These are phyloP conservation scores for Chlorella sp. DNA, from an alignment of 139 green algal genomes.

Conservation along the genomic window DNA sequence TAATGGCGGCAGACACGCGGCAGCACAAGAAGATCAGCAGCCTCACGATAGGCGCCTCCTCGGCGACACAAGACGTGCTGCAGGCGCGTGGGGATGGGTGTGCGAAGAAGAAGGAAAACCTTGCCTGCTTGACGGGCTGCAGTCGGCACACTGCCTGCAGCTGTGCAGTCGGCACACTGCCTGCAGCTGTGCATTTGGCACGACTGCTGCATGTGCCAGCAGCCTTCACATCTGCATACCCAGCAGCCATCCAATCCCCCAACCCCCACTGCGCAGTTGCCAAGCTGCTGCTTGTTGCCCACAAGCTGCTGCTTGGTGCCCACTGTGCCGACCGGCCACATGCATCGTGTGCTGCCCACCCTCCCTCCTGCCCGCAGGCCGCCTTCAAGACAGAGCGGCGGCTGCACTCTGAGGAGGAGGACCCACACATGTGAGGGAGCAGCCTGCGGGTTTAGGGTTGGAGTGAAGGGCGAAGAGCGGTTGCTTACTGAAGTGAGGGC, in stretches of 20 bases:
- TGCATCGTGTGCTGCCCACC: too few species aligned
- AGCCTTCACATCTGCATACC: too few species aligned
- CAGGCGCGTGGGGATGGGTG: not conserved
- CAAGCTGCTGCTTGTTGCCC: not conserved
- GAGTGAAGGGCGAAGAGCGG: too few species aligned
- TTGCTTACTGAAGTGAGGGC: too few species aligned
- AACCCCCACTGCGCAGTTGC: not conserved
- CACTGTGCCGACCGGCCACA: not conserved
- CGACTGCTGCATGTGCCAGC: too few species aligned
- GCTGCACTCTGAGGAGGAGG: conserved; percentile 40
- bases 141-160: too few species aligned
- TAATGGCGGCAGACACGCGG: conserved; percentile 18
- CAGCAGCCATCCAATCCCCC: not conserved
- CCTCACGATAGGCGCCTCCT: not conserved
- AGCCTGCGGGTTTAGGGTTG: too few species aligned
- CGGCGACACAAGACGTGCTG: conserved; percentile 31
- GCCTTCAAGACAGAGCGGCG: conserved; percentile 58
- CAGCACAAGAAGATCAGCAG: conserved; percentile 18
- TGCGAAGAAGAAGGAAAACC: too few species aligned
- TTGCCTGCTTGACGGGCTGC: too few species aligned
- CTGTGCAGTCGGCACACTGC: too few species aligned
- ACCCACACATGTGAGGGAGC: conserved; percentile 76
- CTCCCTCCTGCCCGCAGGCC: not conserved
- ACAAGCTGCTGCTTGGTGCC: not conserved
- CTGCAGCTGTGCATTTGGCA: too few species aligned